Percentiles rank a stretch among this genome's conserved stretches.
Conservation (phyloP, 2,329 filamentous ascomycete genomes). For the Myriosclerotinia curreyana region DNA sequence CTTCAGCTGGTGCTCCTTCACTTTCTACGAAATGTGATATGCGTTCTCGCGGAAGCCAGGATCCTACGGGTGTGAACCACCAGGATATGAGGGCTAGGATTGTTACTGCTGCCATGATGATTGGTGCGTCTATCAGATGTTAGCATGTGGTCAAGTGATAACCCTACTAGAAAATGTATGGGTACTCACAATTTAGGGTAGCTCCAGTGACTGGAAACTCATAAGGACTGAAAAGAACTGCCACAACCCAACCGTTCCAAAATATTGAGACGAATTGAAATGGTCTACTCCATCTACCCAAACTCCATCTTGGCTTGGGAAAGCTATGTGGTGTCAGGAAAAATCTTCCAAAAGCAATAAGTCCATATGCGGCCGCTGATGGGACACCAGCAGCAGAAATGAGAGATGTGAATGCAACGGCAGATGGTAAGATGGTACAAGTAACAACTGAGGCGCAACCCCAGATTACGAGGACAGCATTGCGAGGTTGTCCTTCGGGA, state of each 20-base stretch:
- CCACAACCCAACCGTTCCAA: constrained; percentile 27
- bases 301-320: constrained; percentile 22
- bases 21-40: constrained; percentile 23
- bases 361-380: constrained; percentile 25
- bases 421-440: constrained; percentile 25
- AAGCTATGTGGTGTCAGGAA: constrained; percentile 25
- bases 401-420: constrained; percentile 24
- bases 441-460: constrained; percentile 22
- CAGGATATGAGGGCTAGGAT: constrained; percentile 24
- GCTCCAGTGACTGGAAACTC: constrained; percentile 15
- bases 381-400: constrained; percentile 25
- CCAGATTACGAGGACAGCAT: constrained; percentile 25
- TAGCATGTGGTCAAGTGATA: neutral
- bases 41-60: constrained; percentile 20
- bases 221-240: constrained; percentile 24
- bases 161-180: neutral
- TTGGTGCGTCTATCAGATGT: constrained; percentile 21
- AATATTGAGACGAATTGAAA: constrained; percentile 24
- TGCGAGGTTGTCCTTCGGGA: constrained; percentile 23
- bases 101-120: constrained; percentile 26
- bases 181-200: constrained; percentile 18
- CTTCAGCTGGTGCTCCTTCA: constrained; percentile 13
- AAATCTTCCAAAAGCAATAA: constrained; percentile 24
- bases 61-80: constrained; percentile 22
- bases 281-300: constrained; percentile 22